Conservation (phyloP, 257 asterid species). For the Solanum virginianum region DNA sequence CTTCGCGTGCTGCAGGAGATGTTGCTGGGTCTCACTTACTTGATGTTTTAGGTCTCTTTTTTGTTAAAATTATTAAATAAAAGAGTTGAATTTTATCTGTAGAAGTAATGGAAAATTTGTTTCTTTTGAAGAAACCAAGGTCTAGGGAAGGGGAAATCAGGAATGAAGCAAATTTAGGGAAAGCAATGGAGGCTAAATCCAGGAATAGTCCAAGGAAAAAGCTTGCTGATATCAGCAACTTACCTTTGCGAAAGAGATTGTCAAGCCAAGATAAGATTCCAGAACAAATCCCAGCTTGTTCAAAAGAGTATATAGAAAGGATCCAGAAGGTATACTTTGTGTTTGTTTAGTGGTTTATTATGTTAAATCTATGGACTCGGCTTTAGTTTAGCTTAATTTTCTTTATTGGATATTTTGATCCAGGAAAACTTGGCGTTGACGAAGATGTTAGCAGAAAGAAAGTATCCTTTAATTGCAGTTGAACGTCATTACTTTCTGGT, state of each 20-base stretch:
- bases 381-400: neutral
- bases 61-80: neutral
- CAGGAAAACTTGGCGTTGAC: slow-evolving; percentile 49
- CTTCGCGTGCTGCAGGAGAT: neutral
- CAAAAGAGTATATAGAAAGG: slow-evolving; percentile 28
- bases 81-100: neutral
- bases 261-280: slow-evolving; percentile 16
- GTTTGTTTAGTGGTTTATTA: neutral
- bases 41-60: neutral
- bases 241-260: slow-evolving; percentile 27
- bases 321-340: slow-evolving; percentile 33
- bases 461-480: slow-evolving; percentile 38
- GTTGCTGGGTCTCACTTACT: neutral
- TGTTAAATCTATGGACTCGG: neutral
- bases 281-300: slow-evolving; percentile 9
- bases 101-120: neutral
- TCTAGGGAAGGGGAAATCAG: neutral
- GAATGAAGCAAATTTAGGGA: slow-evolving; percentile 1
- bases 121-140: neutral
- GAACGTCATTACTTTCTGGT: neutral
- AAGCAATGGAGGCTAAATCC: slow-evolving; percentile 6
- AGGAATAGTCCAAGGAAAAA: slow-evolving; percentile 32
- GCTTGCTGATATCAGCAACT: slow-evolving; percentile 62
- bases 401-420: slow-evolving; percentile 1
- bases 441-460: slow-evolving; percentile 53